Base-by-base conservation (phyloP, 2,329 filamentous ascomycete species). In the Malbranchea zuffiana region DNA sequence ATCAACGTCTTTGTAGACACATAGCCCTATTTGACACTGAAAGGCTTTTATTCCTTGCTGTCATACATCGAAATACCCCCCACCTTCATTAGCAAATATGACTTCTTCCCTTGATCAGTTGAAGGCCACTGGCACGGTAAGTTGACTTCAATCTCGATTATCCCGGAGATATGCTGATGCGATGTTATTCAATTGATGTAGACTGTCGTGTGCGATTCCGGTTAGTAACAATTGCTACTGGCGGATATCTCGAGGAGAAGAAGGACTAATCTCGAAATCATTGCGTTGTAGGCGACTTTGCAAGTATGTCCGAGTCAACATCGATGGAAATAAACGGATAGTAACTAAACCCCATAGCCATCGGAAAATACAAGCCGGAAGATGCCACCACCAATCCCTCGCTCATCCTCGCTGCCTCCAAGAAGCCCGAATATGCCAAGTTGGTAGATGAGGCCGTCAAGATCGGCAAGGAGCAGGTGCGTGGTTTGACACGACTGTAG, bases 341-440 rank as follows among this genome's bases (percentile, higher is more conserved):
- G 41, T 48, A 33, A 42, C 35, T 10, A 26, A 18, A n/a, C 34
- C 65, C 66, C 50, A 63, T 68, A 78, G 87, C 87, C 66, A 98
- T 98, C 65, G 87, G 74, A 73, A 95, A 96, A 74, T 98, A 98
- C 80, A 93, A 94, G 79, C 90, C 90, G 49, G 87, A 98, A 75
- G 90, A 98, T 83, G 90, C 90, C 60, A 98, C 90, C 65, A 98
- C 90, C 72, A 98, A 98, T 79, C 90, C 90, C 43, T 96, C 90
- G 47, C 75, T 98, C 63, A 96, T 98, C 67, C 82, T 98, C 61
- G 88, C 87, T 51, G 90, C 90, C 48, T 87, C 90, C 61, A 96
- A 98, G 77, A 96, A 96, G 78, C 60, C 83, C 62, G 87, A 95
- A 67, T 96, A 96, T 66, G 85, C 83, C 57, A 80, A 80, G 65